These are phyloP conservation scores for Wickerhamomyces sydowiorum DNA, from an alignment of 805 yeast species.

Conservation along the genomic window DNA sequence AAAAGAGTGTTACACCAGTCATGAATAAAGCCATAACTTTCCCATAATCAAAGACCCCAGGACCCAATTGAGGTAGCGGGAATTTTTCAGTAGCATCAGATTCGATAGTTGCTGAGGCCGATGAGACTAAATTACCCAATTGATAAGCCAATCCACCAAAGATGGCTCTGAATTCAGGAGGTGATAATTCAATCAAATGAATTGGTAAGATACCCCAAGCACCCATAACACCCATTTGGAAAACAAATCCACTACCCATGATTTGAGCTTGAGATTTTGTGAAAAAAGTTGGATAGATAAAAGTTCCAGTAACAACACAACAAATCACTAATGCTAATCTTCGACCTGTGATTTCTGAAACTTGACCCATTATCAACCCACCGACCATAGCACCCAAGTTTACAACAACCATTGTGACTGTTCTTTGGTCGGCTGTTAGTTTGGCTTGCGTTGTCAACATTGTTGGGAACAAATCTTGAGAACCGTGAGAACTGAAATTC, in stretches of 20 bases:
- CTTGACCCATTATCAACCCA: conserved; percentile 53
- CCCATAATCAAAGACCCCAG: conserved; percentile 51
- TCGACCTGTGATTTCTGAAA: conserved; percentile 55
- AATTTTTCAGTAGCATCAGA: conserved; percentile 27
- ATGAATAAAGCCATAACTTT: conserved; percentile 65
- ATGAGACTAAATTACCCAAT: conserved; percentile 66
- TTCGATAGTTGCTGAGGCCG: conserved; percentile 69
- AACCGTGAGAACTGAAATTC: conserved; percentile 69
- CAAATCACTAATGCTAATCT: conserved; percentile 48
- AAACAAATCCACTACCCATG: conserved; percentile 56
- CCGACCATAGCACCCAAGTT: conserved; percentile 67
- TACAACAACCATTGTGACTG: conserved; percentile 58
- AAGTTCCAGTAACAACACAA: conserved; percentile 49
- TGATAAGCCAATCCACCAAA: conserved; percentile 62
- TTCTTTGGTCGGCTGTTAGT: conserved; percentile 38
- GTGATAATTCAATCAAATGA: conserved; percentile 60
- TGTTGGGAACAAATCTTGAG: conserved; percentile 71
- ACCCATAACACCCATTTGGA: conserved; percentile 65
- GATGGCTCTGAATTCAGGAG: conserved; percentile 57
- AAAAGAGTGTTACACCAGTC: conserved; percentile 56
- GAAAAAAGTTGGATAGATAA: conserved; percentile 55
- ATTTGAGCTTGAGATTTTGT: conserved; percentile 33
- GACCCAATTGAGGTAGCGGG: conserved; percentile 14
- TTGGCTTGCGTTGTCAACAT: conserved; percentile 48
- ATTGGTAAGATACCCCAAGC: conserved; percentile 72